phyloP scores from a whole-genome alignment of 2,329 filamentous ascomycete species.

The Alternaria metachromatica region DNA sequence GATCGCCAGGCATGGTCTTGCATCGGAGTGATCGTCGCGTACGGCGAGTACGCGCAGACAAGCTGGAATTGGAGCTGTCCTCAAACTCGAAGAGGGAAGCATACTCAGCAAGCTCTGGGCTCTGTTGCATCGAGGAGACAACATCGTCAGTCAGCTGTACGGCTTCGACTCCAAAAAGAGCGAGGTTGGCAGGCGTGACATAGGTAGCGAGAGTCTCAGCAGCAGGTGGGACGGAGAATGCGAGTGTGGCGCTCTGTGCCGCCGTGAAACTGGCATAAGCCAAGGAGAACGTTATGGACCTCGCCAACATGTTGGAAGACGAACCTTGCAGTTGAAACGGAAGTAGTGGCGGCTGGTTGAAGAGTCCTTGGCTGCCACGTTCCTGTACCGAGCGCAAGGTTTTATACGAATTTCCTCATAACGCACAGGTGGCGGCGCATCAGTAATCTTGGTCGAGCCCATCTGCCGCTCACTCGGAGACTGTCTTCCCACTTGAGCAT shows the following conservation, averaged over 20 bases:
- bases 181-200: constrained; percentile 26
- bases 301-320: constrained; percentile 24
- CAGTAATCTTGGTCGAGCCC: neutral
- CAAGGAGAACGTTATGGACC: constrained; percentile 17
- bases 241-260: constrained; percentile 27
- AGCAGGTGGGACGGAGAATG: constrained; percentile 30
- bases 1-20: constrained; percentile 41
- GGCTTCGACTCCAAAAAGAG: constrained; percentile 28
- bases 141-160: constrained; percentile 37
- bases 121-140: constrained; percentile 23
- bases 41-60: constrained; percentile 13
- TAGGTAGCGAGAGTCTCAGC: constrained; percentile 30
- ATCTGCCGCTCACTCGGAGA: constrained; percentile 3
- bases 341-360: neutral
- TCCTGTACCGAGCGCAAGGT: constrained; percentile 4
- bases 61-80: constrained; percentile 21
- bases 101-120: constrained; percentile 24
- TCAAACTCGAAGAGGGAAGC: constrained; percentile 48
- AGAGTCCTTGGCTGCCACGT: constrained; percentile 1
- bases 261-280: constrained; percentile 19
- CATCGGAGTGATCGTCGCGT: constrained; percentile 22
- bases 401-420: constrained; percentile 6
- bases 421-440: constrained; percentile 9
- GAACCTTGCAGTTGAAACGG: neutral
- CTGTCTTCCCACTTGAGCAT: neutral